These are phyloP conservation scores for Magnolia kwangsiensis DNA, from an alignment of 164 flowering plant species.

Conservation along the genomic window DNA sequence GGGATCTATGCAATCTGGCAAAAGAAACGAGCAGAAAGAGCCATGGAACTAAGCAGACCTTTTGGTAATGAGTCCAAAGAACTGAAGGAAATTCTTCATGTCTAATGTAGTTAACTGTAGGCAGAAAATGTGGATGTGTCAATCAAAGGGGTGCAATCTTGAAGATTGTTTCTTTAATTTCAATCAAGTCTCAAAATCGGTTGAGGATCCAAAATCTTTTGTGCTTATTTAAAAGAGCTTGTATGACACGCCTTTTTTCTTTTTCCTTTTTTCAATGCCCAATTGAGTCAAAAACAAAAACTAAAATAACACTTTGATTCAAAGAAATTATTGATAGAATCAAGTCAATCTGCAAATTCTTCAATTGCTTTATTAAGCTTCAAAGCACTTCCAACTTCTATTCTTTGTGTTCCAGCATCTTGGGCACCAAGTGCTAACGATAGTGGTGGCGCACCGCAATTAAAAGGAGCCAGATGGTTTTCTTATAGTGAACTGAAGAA, in stretches of 20 bases:
- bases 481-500: constrained; percentile 67
- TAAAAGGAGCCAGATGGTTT: constrained; percentile 83
- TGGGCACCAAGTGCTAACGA: constrained; percentile 77
- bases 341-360: neutral
- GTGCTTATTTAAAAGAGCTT: too few relatives aligned
- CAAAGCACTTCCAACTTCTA: neutral
- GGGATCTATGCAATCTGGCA: constrained; percentile 63
- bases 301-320: neutral
- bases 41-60: constrained; percentile 57
- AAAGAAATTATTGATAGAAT: neutral
- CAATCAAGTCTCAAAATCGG: too few relatives aligned
- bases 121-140: too few relatives aligned
- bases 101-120: too few relatives aligned
- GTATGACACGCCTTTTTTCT: too few relatives aligned
- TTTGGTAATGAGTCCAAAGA: constrained; percentile 41
- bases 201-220: too few relatives aligned
- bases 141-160: too few relatives aligned
- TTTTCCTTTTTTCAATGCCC: neutral
- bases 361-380: neutral
- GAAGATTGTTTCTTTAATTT: too few relatives aligned
- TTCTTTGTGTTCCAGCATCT: constrained; percentile 40
- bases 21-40: constrained; percentile 71
- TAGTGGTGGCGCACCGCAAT: constrained; percentile 67
- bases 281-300: neutral
- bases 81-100: too few relatives aligned